A percentile compares a stretch with the other conserved stretches of the same genome.
Conservation (phyloP, 1,284 basidiomycete genomes). For the Papiliotrema nemorosa region DNA sequence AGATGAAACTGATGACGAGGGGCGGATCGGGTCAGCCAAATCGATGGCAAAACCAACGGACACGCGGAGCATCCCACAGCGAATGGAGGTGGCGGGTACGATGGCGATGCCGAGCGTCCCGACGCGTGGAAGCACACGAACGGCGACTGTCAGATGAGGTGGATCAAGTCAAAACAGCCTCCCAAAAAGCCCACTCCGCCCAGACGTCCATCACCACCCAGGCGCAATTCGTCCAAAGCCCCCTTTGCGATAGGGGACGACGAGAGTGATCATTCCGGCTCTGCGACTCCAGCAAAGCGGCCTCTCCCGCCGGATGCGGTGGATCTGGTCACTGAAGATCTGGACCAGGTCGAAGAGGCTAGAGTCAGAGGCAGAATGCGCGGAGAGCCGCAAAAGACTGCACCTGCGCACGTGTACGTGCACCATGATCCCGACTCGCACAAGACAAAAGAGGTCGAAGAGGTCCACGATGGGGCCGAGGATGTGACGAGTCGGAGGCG, state of each 20-base stretch:
- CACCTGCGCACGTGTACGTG: slow-evolving; percentile 29
- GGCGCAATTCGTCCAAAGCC: slow-evolving; percentile 4
- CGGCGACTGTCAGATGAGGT: slow-evolving; percentile 17
- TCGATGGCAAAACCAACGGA: slow-evolving; percentile 3
- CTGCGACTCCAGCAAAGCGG: neutral
- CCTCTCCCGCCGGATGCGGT: slow-evolving; percentile 4
- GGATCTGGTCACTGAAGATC: slow-evolving; percentile 56
- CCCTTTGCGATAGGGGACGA: slow-evolving; percentile 6
- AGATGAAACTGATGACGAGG: slow-evolving; percentile 17
- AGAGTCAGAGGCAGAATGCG: slow-evolving; percentile 25
- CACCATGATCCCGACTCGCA: slow-evolving; percentile 12
- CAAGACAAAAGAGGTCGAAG: slow-evolving; percentile 7
- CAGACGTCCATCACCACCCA: neutral
- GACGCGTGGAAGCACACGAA: slow-evolving; percentile 15
- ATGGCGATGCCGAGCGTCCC: slow-evolving; percentile 34
- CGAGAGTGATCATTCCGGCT: neutral
- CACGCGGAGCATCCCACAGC: neutral
- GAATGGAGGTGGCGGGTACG: slow-evolving; percentile 19
- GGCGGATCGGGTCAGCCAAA: slow-evolving; percentile 25
- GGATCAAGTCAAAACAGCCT: slow-evolving; percentile 20
- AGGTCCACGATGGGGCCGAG: slow-evolving; percentile 7
- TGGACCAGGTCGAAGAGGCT: slow-evolving; percentile 43
- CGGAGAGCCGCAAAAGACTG: slow-evolving; percentile 41
- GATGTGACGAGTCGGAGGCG: neutral
- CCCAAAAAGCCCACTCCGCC: neutral